Evolutionary conservation across 176 grass and related monocot species (phyloP), one percentile per base, ranked within the genome.

Genomic region (Oryza longistaminata): DNA sequence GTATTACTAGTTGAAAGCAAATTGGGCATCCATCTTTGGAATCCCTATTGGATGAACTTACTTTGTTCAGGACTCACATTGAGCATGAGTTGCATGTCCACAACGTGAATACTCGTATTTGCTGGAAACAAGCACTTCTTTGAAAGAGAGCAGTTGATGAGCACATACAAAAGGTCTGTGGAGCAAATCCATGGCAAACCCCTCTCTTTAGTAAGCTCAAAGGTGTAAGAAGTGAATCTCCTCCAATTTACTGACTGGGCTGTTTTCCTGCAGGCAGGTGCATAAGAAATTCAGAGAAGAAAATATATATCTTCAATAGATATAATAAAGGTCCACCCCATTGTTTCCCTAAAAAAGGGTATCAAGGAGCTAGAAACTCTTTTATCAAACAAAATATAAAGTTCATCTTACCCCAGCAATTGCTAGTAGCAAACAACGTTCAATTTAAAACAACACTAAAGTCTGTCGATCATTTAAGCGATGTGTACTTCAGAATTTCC

Each of bases 221-320:
- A 93, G 70, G 89, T 95, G 70, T 93, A n/a, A 94, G 82, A 98
- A 98, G n/a, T 12, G 93, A 95, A 52, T 98, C 96, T 98, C 96
- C 86, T 98, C 96, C n/a, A n/a, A 79, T 95, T 95, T 81, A 98
- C 86, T 60, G 91, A 95, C 91, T 98, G 95, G 9, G 96, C 96
- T 68, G 96, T n/a, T 93, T 84, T 95, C 96, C 96, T 98, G 58
- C 71, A 84, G 22, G 61, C 21, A 82, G 15, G 26, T 71, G 68
- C 49, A 85, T 43, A n/a, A n/a, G n/a, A n/a, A n/a, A n/a, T n/a
- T n/a, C n/a, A n/a, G n/a, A n/a, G n/a, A n/a, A n/a, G n/a, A n/a
- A n/a, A n/a, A n/a, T n/a, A n/a, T n/a, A n/a, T n/a, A n/a, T n/a
- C n/a, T n/a, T n/a, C n/a, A n/a, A n/a, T n/a, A n/a, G n/a, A n/a